Percentiles rank a stretch among this genome's conserved stretches.
Evolutionary conservation across 1,284 basidiomycete species (phyloP).

Genomic region (Lentinula novae-zelandiae): DNA sequence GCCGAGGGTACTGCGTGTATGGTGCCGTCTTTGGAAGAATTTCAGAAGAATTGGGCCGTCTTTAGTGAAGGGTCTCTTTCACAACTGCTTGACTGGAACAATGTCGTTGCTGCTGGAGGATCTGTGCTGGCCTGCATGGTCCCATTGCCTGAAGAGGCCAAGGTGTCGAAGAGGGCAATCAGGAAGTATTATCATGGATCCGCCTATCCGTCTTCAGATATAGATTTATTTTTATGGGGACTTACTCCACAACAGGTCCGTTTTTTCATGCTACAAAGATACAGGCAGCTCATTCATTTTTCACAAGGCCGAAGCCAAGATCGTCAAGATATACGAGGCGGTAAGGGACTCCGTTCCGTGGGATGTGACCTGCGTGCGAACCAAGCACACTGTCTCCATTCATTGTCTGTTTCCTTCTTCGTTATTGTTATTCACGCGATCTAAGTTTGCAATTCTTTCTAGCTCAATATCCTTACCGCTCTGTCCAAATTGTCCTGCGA

Average conservation of each 20-base stretch:
- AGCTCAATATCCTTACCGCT: slow-evolving; percentile 61
- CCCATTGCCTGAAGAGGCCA: slow-evolving; percentile 42
- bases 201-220: slow-evolving; percentile 54
- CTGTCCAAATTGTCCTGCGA: slow-evolving; percentile 54
- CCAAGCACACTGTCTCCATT: slow-evolving; percentile 60
- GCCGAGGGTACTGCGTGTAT: slow-evolving; percentile 41
- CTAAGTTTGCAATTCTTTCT: neutral
- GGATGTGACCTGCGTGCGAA: slow-evolving; percentile 61
- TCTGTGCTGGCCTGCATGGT: slow-evolving; percentile 52
- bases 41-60: slow-evolving; percentile 55
- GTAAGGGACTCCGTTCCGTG: slow-evolving; percentile 60
- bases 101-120: slow-evolving; percentile 59
- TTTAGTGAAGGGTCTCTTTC: slow-evolving; percentile 58
- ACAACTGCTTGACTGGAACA: slow-evolving; percentile 52
- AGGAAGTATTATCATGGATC: slow-evolving; percentile 51
- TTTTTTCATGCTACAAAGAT: neutral
- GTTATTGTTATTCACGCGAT: neutral
- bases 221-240: slow-evolving; percentile 62
- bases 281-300: neutral
- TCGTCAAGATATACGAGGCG: slow-evolving; percentile 53
- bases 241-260: slow-evolving; percentile 46
- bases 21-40: slow-evolving; percentile 46
- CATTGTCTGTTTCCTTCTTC: slow-evolving; percentile 36
- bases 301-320: slow-evolving; percentile 51
- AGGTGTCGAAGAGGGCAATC: slow-evolving; percentile 47